Base-by-base conservation (phyloP, 768 basidiomycete genomes). In the Russula sp. region DNA sequence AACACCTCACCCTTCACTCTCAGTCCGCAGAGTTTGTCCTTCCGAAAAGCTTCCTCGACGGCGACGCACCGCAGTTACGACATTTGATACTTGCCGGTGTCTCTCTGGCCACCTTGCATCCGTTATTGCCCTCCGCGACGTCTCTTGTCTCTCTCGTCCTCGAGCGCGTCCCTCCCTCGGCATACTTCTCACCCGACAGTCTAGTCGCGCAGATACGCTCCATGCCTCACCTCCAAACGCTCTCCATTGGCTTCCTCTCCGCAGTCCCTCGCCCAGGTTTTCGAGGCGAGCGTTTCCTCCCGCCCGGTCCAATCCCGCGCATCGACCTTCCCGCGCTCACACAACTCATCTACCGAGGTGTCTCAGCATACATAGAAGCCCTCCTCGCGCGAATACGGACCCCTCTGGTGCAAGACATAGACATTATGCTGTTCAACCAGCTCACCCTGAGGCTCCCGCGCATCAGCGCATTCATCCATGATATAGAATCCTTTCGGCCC, bases 241-340 rank as follows among this genome's bases (percentile, higher is more conserved):
- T 63, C 35, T 59, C 62, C 7, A 54, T 63, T 8, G 29, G 62
- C 3, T 59, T 63, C 58, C 51, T 63, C 8, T 59, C 46, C 46
- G 25, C 62, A 5, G 29, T 46, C 29, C 61, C 61, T 39, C 61
- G 50, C 38, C 56, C 56, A 32, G 56, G 50, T 53, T 58, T 62
- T 11, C 8, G 50, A 16, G 32, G 46, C 22, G 39, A 49, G 35
- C 61, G 46, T 1, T 29, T 59, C 11, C 34, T 59, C 35, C 51
- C 52, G 13, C 22, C 2, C 9, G 51, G 47, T 29, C 62, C 11
- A 22, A 25, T 48, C 46, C 25, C 46, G 25, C 62, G 46, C 47
- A 18, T 45, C 14, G 51, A 53, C 22, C 62, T 63, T 6, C 62
- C 62, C 5, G 22, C 22, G 22, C 62, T 63, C 38, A 48, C 34